A percentile compares a stretch with the other conserved stretches of the same genome.
These are phyloP conservation scores for Trichoderma reesei DNA, from an alignment of 495 filamentous ascomycete genomes.

Conservation along the genomic window DNA sequence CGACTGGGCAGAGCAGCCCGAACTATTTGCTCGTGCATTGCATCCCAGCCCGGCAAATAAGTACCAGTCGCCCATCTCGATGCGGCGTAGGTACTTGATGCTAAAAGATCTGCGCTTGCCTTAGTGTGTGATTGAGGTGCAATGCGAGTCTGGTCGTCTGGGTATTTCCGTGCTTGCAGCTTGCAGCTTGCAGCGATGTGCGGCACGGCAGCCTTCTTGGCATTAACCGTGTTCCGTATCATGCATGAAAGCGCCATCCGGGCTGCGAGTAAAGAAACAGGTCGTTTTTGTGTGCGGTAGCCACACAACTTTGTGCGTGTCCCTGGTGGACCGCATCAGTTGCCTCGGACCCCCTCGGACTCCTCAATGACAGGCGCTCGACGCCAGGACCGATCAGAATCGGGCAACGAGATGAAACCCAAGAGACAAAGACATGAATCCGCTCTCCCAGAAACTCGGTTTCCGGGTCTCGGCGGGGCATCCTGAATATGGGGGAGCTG, in stretches of 20 bases:
- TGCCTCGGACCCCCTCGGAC: too few relatives aligned
- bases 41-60: background rate
- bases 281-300: background rate
- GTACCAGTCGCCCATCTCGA: background rate
- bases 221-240: background rate
- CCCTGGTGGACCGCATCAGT: too few relatives aligned
- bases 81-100: background rate
- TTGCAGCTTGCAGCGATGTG: background rate
- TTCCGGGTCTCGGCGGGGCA: slow-evolving; percentile 1
- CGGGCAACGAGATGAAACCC: background rate
- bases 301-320: background rate
- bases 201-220: background rate
- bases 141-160: background rate
- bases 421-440: background rate
- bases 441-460: background rate
- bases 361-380: too few relatives aligned
- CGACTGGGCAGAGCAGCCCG: background rate
- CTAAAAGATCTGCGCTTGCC: slow-evolving; percentile 4
- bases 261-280: background rate
- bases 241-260: background rate
- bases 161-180: background rate
- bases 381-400: too few relatives aligned
- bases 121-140: slow-evolving; percentile 4
- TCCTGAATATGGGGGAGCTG: background rate
- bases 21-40: background rate